Conservation (phyloP, 192 early-diverging fungal species). For the Chytriomyces sp. region DNA sequence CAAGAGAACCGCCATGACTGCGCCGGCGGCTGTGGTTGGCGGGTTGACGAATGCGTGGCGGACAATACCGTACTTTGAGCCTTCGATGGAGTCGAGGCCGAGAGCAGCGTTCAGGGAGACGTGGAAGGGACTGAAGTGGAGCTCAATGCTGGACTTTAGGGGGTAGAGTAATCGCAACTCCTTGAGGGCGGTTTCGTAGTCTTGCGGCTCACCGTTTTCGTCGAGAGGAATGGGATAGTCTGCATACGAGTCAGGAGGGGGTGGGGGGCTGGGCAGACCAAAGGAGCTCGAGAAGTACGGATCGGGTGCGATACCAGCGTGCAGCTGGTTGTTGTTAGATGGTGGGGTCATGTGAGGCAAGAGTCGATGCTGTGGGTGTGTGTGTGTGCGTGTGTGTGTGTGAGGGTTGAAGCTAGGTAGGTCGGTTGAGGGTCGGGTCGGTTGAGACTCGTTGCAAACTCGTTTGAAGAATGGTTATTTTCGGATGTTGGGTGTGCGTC, state of each 20-base stretch:
- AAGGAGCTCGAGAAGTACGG: not conserved
- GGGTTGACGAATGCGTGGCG: not conserved
- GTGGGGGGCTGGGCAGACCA: not conserved
- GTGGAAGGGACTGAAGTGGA: not conserved
- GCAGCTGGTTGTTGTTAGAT: not conserved
- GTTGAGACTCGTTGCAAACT: too few relatives aligned
- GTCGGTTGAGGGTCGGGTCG: too few relatives aligned
- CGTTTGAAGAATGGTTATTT: too few relatives aligned
- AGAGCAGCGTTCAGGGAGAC: not conserved
- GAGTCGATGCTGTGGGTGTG: too few relatives aligned
- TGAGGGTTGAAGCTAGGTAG: too few relatives aligned
- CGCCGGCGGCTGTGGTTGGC: not conserved
- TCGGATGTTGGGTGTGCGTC: too few relatives aligned
- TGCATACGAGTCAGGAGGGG: not conserved
- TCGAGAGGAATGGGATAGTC: not conserved
- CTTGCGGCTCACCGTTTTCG: not conserved
- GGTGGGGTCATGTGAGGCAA: too few relatives aligned
- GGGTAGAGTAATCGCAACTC: not conserved
- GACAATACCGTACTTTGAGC: not conserved
- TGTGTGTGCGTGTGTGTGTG: too few relatives aligned
- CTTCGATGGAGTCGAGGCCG: not conserved
- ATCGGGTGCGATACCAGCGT: not conserved
- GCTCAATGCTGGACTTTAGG: not conserved
- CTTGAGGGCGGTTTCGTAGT: not conserved
- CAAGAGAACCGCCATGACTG: not conserved